Evolutionary conservation across 306 rosid genomes (phyloP).

Genomic region (Acacia crassicarpa): DNA sequence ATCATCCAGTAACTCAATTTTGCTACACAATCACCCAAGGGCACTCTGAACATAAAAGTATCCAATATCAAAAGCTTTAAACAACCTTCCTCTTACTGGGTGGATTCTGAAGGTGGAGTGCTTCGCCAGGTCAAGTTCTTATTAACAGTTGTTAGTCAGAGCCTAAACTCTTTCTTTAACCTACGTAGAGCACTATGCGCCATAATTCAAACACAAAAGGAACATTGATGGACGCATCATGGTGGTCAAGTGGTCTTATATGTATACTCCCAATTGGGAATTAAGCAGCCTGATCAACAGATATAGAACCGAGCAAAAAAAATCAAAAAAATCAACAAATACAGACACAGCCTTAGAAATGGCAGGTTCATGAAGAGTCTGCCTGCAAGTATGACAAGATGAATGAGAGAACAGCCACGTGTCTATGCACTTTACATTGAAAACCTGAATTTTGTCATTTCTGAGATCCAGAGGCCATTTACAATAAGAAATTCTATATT

Average conservation of each 20-base stretch:
- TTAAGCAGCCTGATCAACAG: slow-evolving; percentile 21
- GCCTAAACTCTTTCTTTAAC: neutral
- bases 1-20: neutral
- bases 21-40: neutral
- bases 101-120: neutral
- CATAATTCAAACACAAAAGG: neutral
- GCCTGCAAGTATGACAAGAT: slow-evolving; percentile 86
- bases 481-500: too few relatives aligned
- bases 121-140: neutral
- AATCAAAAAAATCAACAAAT: too few relatives aligned
- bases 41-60: neutral
- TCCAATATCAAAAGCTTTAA: neutral
- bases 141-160: neutral
- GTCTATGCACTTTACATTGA: slow-evolving; percentile 76
- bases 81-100: neutral
- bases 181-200: neutral
- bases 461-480: too few relatives aligned
- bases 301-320: too few relatives aligned
- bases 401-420: slow-evolving; percentile 77
- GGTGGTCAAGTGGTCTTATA: neutral
- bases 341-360: neutral
- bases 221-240: neutral
- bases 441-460: too few relatives aligned
- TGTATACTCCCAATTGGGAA: neutral
- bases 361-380: slow-evolving; percentile 9